phyloP scores from a whole-genome alignment of 2,329 filamentous ascomycete species.

The Monilinia vaccinii-corymbosi region DNA sequence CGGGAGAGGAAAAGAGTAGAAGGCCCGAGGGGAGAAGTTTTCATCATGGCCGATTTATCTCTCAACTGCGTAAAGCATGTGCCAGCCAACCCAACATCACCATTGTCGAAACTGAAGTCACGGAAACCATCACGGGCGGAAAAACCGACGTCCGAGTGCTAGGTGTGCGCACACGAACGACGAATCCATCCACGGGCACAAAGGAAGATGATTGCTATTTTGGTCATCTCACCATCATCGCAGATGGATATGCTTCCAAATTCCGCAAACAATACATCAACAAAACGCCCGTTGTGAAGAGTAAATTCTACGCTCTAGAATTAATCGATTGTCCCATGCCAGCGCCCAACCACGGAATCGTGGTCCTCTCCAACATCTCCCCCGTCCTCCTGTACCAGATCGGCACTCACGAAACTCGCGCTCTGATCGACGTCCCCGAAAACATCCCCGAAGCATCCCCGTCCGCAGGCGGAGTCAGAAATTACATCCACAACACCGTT shows the following conservation, averaged over 20 bases:
- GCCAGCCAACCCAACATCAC: slow-evolving; percentile 72
- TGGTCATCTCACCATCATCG: slow-evolving; percentile 76
- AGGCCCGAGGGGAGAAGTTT: slow-evolving; percentile 69
- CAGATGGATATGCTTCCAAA: slow-evolving; percentile 86
- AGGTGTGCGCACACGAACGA: slow-evolving; percentile 69
- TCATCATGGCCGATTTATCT: slow-evolving; percentile 91
- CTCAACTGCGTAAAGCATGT: slow-evolving; percentile 68
- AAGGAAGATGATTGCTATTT: slow-evolving; percentile 73
- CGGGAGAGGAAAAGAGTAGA: slow-evolving; percentile 29
- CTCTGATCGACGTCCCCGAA: slow-evolving; percentile 78
- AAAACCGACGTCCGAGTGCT: slow-evolving; percentile 58
- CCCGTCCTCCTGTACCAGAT: slow-evolving; percentile 96
- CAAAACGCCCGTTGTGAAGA: slow-evolving; percentile 59
- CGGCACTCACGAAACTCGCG: slow-evolving; percentile 85
- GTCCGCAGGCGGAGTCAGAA: slow-evolving; percentile 72
- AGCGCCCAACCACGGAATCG: slow-evolving; percentile 68
- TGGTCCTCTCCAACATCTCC: slow-evolving; percentile 67
- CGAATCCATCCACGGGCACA: slow-evolving; percentile 43
- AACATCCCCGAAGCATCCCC: slow-evolving; percentile 64
- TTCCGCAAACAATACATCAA: slow-evolving; percentile 75
- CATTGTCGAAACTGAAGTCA: slow-evolving; percentile 82
- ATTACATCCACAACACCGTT: slow-evolving; percentile 71
- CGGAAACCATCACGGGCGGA: slow-evolving; percentile 62
- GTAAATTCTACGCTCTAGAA: slow-evolving; percentile 90
- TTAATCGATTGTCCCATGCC: slow-evolving; percentile 80